Evolutionary conservation across 352 stramenopile genomes (phyloP), one percentile per base, ranked within the genome.

Genomic region (Ochromonadaceae sp.): DNA sequence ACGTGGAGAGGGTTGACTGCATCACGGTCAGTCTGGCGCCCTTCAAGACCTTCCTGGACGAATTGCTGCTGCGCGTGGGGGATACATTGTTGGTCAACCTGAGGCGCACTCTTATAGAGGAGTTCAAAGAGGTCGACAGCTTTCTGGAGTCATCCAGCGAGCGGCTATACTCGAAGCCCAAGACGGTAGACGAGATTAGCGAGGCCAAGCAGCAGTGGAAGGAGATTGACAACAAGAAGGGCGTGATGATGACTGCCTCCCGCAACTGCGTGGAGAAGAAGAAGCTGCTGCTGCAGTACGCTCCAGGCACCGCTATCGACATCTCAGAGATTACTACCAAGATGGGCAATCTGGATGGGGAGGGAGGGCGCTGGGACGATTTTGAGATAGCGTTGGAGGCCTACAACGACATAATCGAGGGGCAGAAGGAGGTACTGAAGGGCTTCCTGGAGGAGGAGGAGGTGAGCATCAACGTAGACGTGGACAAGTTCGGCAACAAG

Each of bases 401-500:
- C 32, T 96, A 95, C 66, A 90, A 93, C 56, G 86, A 93, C 50
- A 92, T 96, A 81, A 88, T 96, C 46, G 83, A 93, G 38, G 85
- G 95, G 50, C 85, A 95, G 49, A 85, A 90, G 0, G 83, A 92
- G 60, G 86, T 76, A 44, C 71, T 95, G 1, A 95, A 93, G 59
- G 78, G 74, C 26, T 79, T 90, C 50, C 77, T 96, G 28, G 82
- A 93, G 57, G 68, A 78, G 3, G 77, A 93, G 30, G 81, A 92
- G 22, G 78, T 90, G 1, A 80, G 90, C 20, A 88, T 84, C 48
- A 88, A 91, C 68, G 20, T 65, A 44, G 34, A 84, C 25, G 85
- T 96, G 36, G 82, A 88, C 53, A 89, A 90, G 63, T 92, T 96
- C 59, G 75, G 74, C 14, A 79, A 90, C 55, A 79, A 87, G 1